phyloP scores from a whole-genome alignment of 768 basidiomycete species.

The Pulveroboletus sp. region DNA sequence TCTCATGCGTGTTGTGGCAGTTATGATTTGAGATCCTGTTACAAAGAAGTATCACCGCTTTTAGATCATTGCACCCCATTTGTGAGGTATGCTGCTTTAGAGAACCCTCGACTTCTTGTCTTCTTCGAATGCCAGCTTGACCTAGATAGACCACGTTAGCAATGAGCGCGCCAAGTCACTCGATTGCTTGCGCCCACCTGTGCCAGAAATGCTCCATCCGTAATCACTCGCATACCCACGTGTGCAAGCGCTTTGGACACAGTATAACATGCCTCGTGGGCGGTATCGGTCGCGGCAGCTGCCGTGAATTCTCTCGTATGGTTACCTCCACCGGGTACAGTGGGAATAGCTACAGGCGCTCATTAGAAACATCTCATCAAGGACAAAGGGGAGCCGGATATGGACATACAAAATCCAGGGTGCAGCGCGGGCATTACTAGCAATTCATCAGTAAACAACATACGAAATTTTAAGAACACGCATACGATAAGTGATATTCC shows the following conservation, averaged over 20 bases:
- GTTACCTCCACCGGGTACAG: conserved; percentile 67
- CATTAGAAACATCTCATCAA: not conserved
- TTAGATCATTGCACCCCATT: not conserved
- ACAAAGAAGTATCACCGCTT: not conserved
- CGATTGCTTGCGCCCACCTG: conserved; percentile 37
- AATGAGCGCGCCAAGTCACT: not conserved
- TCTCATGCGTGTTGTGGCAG: not conserved
- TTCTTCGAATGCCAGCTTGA: conserved; percentile 48
- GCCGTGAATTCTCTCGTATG: conserved; percentile 71
- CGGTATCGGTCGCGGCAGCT: conserved; percentile 54
- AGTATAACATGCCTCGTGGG: conserved; percentile 66
- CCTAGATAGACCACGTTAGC: conserved; percentile 30
- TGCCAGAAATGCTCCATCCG: conserved; percentile 62
- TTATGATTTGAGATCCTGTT: not conserved
- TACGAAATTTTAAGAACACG: not conserved
- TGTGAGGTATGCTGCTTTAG: not conserved
- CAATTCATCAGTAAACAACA: conserved; percentile 3
- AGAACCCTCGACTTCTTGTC: conserved; percentile 29
- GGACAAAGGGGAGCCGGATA: not conserved
- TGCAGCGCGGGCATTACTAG: conserved; percentile 65
- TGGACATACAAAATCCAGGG: conserved; percentile 53
- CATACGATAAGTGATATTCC: conserved; percentile 70
- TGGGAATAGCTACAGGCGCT: conserved; percentile 63
- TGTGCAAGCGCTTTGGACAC: conserved; percentile 71
- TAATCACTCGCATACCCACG: conserved; percentile 64